Percentiles rank a stretch among this genome's conserved stretches.
These are phyloP conservation scores for Entoloma clypeatum DNA, from an alignment of 1,284 basidiomycete species.

Conservation along the genomic window DNA sequence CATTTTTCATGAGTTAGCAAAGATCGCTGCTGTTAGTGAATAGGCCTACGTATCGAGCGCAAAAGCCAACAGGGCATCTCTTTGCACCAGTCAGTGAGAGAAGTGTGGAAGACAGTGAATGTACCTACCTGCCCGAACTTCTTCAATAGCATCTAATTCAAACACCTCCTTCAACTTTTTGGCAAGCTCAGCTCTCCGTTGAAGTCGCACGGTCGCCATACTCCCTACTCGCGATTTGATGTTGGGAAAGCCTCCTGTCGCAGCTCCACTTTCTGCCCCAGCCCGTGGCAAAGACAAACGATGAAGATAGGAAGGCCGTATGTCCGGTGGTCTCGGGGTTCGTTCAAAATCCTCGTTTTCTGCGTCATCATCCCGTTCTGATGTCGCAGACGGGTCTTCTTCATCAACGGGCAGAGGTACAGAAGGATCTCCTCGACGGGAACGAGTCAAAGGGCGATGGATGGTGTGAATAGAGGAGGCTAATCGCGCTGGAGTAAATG, in stretches of 20 bases:
- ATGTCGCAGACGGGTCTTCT: conserved; percentile 23
- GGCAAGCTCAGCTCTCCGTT: conserved; percentile 70
- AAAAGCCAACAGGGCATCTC: conserved; percentile 90
- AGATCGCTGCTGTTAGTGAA: too few species aligned
- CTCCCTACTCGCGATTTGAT: conserved; percentile 48
- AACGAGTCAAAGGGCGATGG: conserved; percentile 73
- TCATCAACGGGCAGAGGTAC: conserved; percentile 27
- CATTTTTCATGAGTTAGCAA: too few species aligned
- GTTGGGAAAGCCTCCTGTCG: conserved; percentile 7
- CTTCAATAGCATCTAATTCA: conserved; percentile 71
- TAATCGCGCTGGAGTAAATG: conserved; percentile 37
- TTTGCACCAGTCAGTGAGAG: conserved; percentile 27
- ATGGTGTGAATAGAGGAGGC: conserved; percentile 85
- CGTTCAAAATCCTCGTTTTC: conserved; percentile 59
- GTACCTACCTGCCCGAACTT: conserved; percentile 74
- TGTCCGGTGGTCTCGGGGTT: conserved; percentile 39
- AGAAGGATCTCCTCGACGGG: conserved; percentile 42
- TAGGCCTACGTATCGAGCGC: conserved; percentile 78
- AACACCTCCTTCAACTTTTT: conserved; percentile 86
- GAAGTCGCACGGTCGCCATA: conserved; percentile 66
- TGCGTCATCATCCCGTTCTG: conserved; percentile 35
- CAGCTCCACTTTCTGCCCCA: conserved; percentile 7
- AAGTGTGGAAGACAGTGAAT: conserved; percentile 6
- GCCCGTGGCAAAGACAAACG: conserved; percentile 5
- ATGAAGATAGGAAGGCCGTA: conserved; percentile 25